A percentile compares a stretch with the other conserved stretches of the same genome.
phyloP scores from a whole-genome alignment of 2,329 filamentous ascomycete genomes.

The Neopestalotiopsis rosae region DNA sequence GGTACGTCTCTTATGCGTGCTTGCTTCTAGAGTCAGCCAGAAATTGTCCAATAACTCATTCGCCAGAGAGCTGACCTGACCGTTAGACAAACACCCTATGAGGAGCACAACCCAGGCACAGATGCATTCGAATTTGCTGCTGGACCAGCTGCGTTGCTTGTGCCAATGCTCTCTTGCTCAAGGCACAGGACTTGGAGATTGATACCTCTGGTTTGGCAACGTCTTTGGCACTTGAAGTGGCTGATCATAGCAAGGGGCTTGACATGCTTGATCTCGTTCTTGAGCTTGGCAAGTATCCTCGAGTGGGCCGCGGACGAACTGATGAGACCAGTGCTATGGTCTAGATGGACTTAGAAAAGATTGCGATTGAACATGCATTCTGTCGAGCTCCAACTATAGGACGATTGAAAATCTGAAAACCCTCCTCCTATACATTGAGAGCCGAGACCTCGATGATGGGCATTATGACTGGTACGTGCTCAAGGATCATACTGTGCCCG shows the following conservation, averaged over 20 bases:
- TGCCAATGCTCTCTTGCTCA: background rate
- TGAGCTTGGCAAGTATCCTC: background rate
- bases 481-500: background rate
- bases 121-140: conserved; percentile 2
- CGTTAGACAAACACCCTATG: background rate
- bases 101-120: background rate
- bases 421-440: background rate
- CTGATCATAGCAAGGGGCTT: background rate
- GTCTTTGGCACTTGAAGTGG: background rate
- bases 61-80: background rate
- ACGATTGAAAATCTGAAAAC: background rate
- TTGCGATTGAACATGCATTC: background rate
- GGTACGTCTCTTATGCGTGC: conserved; percentile 12
- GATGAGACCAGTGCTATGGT: background rate
- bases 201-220: background rate
- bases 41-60: conserved; percentile 1
- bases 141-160: background rate
- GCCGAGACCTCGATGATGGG: background rate
- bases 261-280: conserved; percentile 5
- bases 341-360: background rate
- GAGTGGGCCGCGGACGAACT: background rate
- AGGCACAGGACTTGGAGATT: background rate
- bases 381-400: background rate
- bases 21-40: background rate
- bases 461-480: background rate